Percentiles rank a stretch among this genome's conserved stretches.
phyloP scores from a whole-genome alignment of 2,329 filamentous ascomycete genomes.

The Samsoniella hepiali region DNA sequence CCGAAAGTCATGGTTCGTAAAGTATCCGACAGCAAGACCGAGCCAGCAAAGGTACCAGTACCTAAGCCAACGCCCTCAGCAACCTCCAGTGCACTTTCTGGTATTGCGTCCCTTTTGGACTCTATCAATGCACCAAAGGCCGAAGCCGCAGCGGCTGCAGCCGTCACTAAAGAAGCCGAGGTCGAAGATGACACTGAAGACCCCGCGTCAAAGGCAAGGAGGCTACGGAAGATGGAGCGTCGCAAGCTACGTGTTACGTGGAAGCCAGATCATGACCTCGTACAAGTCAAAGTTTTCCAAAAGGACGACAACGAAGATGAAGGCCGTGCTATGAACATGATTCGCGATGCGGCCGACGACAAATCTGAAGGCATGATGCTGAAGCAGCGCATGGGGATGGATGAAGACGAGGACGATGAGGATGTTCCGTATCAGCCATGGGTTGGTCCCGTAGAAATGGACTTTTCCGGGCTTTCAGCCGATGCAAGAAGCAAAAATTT shows the following conservation, averaged over 20 bases:
- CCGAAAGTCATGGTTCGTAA: conserved; percentile 23
- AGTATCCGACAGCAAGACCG: conserved; percentile 20
- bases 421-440: conserved; percentile 53
- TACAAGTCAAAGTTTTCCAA: conserved; percentile 65
- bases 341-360: conserved; percentile 69
- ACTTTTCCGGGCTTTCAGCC: conserved; percentile 47
- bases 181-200: conserved; percentile 58
- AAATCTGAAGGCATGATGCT: conserved; percentile 69
- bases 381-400: conserved; percentile 49
- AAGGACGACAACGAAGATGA: conserved; percentile 70
- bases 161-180: conserved; percentile 46
- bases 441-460: conserved; percentile 44
- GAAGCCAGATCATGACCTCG: conserved; percentile 64
- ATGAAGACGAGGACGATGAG: conserved; percentile 57
- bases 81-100: conserved; percentile 40
- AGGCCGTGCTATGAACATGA: conserved; percentile 64
- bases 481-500: conserved; percentile 48
- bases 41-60: conserved; percentile 27
- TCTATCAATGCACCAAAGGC: conserved; percentile 45
- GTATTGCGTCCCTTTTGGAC: conserved; percentile 53
- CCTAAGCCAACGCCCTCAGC: conserved; percentile 30
- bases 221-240: conserved; percentile 69
- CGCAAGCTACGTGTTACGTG: conserved; percentile 68
- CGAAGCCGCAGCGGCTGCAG: conserved; percentile 37
- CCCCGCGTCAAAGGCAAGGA: conserved; percentile 62